Base-by-base conservation (phyloP, 2,329 filamentous ascomycete genomes). In the Arthrocladium fulminans region DNA sequence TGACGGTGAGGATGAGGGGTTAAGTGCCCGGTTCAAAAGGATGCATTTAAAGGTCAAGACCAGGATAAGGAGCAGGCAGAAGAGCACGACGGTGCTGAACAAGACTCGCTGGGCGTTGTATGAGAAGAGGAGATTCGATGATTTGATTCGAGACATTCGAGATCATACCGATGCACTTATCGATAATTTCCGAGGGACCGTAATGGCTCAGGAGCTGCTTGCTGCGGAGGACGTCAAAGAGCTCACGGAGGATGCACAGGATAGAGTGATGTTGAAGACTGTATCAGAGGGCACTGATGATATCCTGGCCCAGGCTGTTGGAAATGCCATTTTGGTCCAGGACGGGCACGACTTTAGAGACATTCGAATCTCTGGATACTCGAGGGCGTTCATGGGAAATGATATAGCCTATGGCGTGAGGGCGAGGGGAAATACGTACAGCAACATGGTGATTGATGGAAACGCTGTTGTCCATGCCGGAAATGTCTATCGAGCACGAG, bases 131-230 rank as follows among this genome's bases (percentile, higher is more conserved):
- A 30, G 32, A 12, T 47, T 47, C 22, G 44, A 47, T 13, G 30
- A 38, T 27, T 23, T 47, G 32, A 17, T 47, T 7, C 10, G 23
- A 13, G 32, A 47, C 8, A 39, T 47, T 24, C 13, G 25, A 20
- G 44, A 39, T 13, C 30, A 27, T 17, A 39, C 44, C 13, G 44
- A 47, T 39, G 44, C 41, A 19, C 45, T 65, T 8, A 55, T 59
- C 3, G 51, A 61, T 17, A 54, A 62, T 12, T 64, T 64, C 45
- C 59, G 58, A n/a, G 54, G 57, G 30, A 44, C 47, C 43, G 48
- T 59, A 37, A 47, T 49, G 41, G 24, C 23, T 5, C 59, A 61
- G 47, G 39, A 44, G 22, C 29, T 50, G 32, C 56, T 62, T 19
- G 60, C 57, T 42, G 44, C 54, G 9, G 40, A 45, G 24, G 60